Evolutionary conservation across 2,329 filamentous ascomycete species (phyloP), one percentile per base, ranked within the genome.

Genomic region (Ceratocystis eucalypticola): DNA sequence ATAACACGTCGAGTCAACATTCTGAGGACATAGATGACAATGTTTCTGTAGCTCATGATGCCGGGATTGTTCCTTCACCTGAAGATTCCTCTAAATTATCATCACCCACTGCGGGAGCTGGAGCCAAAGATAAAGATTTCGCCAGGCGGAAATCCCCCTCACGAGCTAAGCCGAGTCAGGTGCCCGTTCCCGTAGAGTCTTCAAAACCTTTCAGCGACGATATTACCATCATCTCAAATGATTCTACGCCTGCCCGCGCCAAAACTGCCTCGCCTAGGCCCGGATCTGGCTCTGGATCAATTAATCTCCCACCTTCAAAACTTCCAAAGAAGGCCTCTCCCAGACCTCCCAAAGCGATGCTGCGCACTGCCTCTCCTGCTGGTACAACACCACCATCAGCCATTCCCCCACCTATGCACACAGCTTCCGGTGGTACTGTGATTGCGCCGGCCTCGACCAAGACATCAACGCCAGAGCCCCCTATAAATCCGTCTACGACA

Each of bases 1-100:
- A 96, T 68, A 84, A 88, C 20, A 71, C 76, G 20, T 22, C 4
- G 8, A 57, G 30, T 12, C 53, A 57, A 30, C 53, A 5, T 33
- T 30, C 22, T 3, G 53, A 30, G 2, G 53, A 57, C 4, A 33
- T 57, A 6, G 75, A 77, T 1, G 77, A 63, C 37, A 65, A 46
- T n/a, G 48, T 44, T 12, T 46, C 59, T 17, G 66, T 65, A 8
- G 20, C 63, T 33, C 63, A 65, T 33, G 48, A 63, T 41, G 22
- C 30, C 4, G 65, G 64, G 46, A 45, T 50, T 17, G 5, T 22
- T 2, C 61, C 59, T 79, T 28, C 74, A 82, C 25, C 75, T 78
- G 22, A 76, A 76, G 65, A 80, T 30, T 33, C 22, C 20, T 67
- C 53, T 20, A 41, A 59, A 50, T 44, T 15, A 5, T 8, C 30